A percentile compares a stretch with the other conserved stretches of the same genome.
phyloP scores from a whole-genome alignment of 805 yeast species.

The Soucietia sequanensis region DNA sequence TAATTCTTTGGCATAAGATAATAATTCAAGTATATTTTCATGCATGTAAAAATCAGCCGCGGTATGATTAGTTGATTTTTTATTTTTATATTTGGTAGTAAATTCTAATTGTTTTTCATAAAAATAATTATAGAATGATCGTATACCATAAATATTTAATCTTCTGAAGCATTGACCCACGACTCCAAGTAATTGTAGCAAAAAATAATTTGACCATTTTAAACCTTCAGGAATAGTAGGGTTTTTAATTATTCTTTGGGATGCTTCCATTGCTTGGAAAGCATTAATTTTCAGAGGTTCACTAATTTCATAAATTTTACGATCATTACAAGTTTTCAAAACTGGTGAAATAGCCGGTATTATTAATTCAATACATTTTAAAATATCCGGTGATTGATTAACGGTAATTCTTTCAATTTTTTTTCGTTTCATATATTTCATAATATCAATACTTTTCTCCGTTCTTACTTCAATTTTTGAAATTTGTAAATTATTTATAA shows the following conservation, averaged over 20 bases:
- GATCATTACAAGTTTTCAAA: conserved; percentile 59
- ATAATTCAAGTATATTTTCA: conserved; percentile 44
- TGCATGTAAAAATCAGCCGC: conserved; percentile 63
- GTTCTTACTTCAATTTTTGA: conserved; percentile 83
- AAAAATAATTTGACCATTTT: conserved; percentile 69
- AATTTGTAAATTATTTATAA: conserved; percentile 69
- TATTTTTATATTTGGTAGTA: conserved; percentile 52
- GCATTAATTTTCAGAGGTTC: conserved; percentile 71
- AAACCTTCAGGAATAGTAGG: conserved; percentile 61
- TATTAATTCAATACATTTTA: conserved; percentile 51
- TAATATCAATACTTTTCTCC: conserved; percentile 77
- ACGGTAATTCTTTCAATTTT: conserved; percentile 60
- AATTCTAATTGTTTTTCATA: conserved; percentile 56
- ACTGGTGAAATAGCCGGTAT: conserved; percentile 68
- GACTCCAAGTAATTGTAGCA: conserved; percentile 60
- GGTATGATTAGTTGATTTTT: conserved; percentile 61
- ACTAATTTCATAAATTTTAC: conserved; percentile 59
- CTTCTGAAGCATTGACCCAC: conserved; percentile 72
- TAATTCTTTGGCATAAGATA: conserved; percentile 43
- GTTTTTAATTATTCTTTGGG: conserved; percentile 55
- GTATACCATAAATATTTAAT: conserved; percentile 77
- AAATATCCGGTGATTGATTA: conserved; percentile 52
- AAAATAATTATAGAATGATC: conserved; percentile 71
- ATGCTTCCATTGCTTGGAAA: conserved; percentile 68
- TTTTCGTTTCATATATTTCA: conserved; percentile 72